Base-by-base conservation (phyloP, 2,329 filamentous ascomycete species). In the Whalleya microplaca region DNA sequence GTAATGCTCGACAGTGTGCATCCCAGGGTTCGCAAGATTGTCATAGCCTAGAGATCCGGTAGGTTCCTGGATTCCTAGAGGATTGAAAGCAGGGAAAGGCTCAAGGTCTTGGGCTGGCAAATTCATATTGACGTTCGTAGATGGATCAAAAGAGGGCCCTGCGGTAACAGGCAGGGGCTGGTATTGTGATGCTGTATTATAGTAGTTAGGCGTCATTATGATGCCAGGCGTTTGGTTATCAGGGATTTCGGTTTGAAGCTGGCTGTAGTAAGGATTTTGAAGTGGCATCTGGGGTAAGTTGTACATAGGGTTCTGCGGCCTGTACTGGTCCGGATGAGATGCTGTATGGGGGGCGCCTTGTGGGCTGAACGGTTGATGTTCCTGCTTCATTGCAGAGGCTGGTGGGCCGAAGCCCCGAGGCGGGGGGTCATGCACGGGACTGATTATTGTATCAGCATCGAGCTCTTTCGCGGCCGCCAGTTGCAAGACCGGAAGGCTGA, bases 401-500 rank as follows among this genome's bases (percentile, higher is more conserved):
- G 66, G 66, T 27, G 69, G 71, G 48, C 60, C 65, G 58, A 69
- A 72, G 51, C 46, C 64, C 32, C 78, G 76, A 9, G 75, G 76
- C 7, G 80, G 78, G 1, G 76, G 78, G 44, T 86, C 84, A 63
- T 87, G 85, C 2, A 89, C 79, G 0, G 87, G 87, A 67, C 86
- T 89, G 71, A 90, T 87, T 61, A 88, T 78, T 20, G 85, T 88
- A 64, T 89, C 84, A 7, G 80, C 78, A 21, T 82, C 78, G 18
- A 88, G 74, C 46, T 80, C 76, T 58, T 75, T 79, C 41, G 74
- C 72, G 40, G 78, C 78, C 2, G 87, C 84, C 2, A 88, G 77
- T 16, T 78, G 76, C 53, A 96, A 78, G 29, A 96, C 84, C 0
- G 93, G 92, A 69, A 96, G 83, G 66, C 90, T 91, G 69, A 96